Base-by-base conservation (phyloP, 495 filamentous ascomycete genomes). In the Durotheca rogersii region DNA sequence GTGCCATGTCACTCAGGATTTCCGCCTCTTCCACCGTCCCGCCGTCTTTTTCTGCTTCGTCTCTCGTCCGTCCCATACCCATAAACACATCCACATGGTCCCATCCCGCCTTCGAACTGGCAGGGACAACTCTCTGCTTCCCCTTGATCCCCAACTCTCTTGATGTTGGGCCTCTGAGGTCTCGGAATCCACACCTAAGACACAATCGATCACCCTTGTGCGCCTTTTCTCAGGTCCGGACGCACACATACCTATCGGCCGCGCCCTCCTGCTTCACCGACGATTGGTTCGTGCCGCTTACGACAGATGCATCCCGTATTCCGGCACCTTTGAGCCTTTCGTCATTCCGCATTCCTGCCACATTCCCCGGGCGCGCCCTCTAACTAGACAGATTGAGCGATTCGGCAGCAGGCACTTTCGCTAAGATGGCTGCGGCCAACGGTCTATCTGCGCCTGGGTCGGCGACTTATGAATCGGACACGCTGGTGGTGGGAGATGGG, bases 401-500 rank as follows among this genome's bases (percentile, higher is more conserved):
- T 7, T 20, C 36, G 43, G 38, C 27, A 21, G 35, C 41, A 46
- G 44, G 33, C 21, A 51, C 56, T 51, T 48, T 41, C 55, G 61
- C 72, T 71, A 65, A 49, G 56, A 80, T 80, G 77, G 74, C 75
- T 64, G 69, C 75, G 58, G 62, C 67, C 50, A 73, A 79, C 60
- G 61, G 50, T 43, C 76, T 93, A 45, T 82, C 89, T 47, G 81
- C 87, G 48, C 75, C 90, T 15, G 90, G 90, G 65, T 87, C 85
- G 75, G 87, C 84, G 67, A 82, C 81, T 15, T 96, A 96, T 73
- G 71, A 79, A 36, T 95, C 89, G 34, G 79, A 89, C 67, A 92
- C 87, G 32, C 74, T 95, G 69, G 81, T 78, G 55, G 90, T 95
- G 12, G 90, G 90, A 49, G 90, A 95, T 73, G 90, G 90, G 20